These are phyloP conservation scores for Monosporozyma aerobia DNA, from an alignment of 805 yeast genomes.

Conservation along the genomic window DNA sequence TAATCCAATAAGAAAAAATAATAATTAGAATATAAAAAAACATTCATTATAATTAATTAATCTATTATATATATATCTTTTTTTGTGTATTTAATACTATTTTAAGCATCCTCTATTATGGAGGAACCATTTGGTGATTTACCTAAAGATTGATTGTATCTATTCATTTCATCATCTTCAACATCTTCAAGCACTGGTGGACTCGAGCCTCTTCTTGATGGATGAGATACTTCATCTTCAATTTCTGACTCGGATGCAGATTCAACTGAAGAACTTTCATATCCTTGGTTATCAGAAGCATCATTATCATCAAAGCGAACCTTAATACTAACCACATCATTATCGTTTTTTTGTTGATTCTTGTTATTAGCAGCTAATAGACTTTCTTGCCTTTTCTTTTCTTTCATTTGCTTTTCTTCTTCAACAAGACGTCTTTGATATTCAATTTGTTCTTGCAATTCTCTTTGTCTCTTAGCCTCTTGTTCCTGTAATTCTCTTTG, in stretches of 20 bases:
- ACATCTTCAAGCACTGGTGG: slow-evolving; percentile 26
- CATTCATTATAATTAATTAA: neutral
- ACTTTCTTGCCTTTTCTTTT: slow-evolving; percentile 1
- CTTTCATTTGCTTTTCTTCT: slow-evolving; percentile 7
- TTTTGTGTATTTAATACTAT: neutral
- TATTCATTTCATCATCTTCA: slow-evolving; percentile 26
- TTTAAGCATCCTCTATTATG: slow-evolving; percentile 20
- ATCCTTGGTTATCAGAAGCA: neutral
- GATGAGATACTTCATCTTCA: neutral
- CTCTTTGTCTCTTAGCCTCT: slow-evolving; percentile 1
- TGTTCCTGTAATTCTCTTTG: slow-evolving; percentile 2
- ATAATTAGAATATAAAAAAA: too few relatives aligned
- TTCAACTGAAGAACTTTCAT: neutral
- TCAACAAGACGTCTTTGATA: slow-evolving; percentile 9
- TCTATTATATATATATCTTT: neutral
- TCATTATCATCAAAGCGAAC: neutral
- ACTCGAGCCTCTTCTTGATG: slow-evolving; percentile 8
- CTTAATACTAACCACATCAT: neutral
- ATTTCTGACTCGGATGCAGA: neutral
- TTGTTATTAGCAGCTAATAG: neutral
- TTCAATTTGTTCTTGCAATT: slow-evolving; percentile 5
- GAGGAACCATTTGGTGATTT: slow-evolving; percentile 21
- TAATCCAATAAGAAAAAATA: too few relatives aligned
- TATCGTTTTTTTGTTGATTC: neutral
- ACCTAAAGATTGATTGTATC: slow-evolving; percentile 19